These are phyloP conservation scores for Lentinula sp. DNA, from an alignment of 768 basidiomycete genomes.

Conservation along the genomic window DNA sequence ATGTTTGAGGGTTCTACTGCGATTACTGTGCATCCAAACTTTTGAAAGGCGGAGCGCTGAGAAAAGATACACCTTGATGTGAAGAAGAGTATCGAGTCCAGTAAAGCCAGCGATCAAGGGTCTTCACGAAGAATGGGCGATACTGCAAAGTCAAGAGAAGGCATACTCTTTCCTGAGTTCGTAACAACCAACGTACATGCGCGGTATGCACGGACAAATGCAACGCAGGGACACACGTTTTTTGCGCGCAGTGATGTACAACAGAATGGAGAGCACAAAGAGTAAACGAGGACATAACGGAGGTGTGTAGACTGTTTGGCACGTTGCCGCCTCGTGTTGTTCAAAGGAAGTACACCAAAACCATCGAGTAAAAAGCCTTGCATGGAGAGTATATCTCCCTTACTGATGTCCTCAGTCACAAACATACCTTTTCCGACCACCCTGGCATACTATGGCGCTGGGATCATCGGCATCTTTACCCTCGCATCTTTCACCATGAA, in stretches of 20 bases:
- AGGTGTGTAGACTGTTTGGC: slow-evolving; percentile 13
- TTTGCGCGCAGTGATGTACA: neutral
- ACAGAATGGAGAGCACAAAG: neutral
- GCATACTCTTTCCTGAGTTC: neutral
- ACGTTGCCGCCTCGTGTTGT: slow-evolving; percentile 11
- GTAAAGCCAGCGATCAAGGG: neutral
- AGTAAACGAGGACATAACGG: neutral
- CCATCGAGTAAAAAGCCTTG: neutral
- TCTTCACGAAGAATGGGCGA: neutral
- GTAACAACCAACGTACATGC: neutral
- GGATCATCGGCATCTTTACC: slow-evolving; percentile 7
- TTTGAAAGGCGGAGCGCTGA: neutral
- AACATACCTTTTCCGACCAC: neutral
- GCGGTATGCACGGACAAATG: neutral
- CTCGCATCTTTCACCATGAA: slow-evolving; percentile 5
- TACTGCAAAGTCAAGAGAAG: neutral
- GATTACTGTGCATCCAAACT: neutral
- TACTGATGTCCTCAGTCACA: slow-evolving; percentile 1
- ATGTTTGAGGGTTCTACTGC: neutral
- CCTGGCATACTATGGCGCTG: slow-evolving; percentile 7
- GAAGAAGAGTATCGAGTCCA: neutral
- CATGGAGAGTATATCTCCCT: slow-evolving; percentile 1
- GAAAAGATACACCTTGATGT: neutral
- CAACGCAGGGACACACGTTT: neutral
- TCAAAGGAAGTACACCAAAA: slow-evolving; percentile 4